A percentile compares a stretch with the other conserved stretches of the same genome.
These are phyloP conservation scores for Aspergillus versicolor DNA, from an alignment of 2,329 filamentous ascomycete genomes.

Conservation along the genomic window DNA sequence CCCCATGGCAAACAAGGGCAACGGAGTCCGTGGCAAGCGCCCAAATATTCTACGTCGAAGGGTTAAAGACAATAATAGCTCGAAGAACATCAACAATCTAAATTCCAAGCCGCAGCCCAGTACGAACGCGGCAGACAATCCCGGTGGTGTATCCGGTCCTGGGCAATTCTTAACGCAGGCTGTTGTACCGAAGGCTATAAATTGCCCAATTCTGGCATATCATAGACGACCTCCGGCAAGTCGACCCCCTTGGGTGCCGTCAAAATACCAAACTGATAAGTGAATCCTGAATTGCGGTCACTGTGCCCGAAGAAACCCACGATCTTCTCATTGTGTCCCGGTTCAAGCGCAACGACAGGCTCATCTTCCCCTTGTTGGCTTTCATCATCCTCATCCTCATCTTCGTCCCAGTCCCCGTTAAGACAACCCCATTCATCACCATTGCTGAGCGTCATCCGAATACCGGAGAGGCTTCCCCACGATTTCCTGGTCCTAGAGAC, in stretches of 20 bases:
- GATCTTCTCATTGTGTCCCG: not conserved
- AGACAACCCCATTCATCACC: not conserved
- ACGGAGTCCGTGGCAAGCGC: too few relatives aligned
- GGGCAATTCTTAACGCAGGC: too few relatives aligned
- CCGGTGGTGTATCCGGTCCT: too few relatives aligned
- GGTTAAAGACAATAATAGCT: too few relatives aligned
- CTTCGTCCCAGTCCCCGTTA: not conserved
- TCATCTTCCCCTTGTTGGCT: not conserved
- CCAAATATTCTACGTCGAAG: too few relatives aligned
- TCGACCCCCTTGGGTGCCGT: not conserved
- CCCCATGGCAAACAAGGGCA: too few relatives aligned
- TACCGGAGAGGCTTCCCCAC: not conserved
- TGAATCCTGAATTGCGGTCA: not conserved
- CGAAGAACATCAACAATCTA: too few relatives aligned
- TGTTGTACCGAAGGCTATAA: too few relatives aligned
- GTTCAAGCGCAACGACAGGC: not conserved
- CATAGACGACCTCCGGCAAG: not conserved
- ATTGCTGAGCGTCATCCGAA: not conserved
- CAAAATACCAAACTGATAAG: not conserved
- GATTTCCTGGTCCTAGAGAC: not conserved
- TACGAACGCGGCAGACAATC: too few relatives aligned
- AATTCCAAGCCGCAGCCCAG: too few relatives aligned
- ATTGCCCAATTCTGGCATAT: not conserved
- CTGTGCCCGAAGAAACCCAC: not conserved
- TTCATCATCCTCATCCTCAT: not conserved